These are phyloP conservation scores for Quercus lobata DNA, from an alignment of 331 rosid species.

Conservation along the genomic window DNA sequence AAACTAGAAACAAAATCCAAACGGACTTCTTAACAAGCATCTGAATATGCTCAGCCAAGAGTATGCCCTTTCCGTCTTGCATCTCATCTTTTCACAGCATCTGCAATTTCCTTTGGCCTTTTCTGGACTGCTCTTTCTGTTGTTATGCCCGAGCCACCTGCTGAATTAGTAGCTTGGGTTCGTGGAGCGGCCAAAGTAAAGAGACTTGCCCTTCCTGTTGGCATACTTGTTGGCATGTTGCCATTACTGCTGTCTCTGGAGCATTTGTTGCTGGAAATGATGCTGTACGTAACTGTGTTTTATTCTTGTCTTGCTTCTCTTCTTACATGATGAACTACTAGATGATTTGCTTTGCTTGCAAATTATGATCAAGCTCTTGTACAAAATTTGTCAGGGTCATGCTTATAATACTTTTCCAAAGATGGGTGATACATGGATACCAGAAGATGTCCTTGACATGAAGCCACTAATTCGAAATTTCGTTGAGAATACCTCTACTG, in stretches of 20 bases:
- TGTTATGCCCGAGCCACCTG: conserved; percentile 89
- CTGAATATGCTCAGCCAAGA: conserved; percentile 56
- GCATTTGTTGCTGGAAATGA: conserved; percentile 96
- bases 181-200: conserved; percentile 85
- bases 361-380: conserved; percentile 13
- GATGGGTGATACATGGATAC: conserved; percentile 87
- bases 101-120: conserved; percentile 80
- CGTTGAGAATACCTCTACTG: conserved; percentile 83
- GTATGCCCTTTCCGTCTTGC: conserved; percentile 51
- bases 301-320: conserved; percentile 1
- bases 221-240: conserved; percentile 46
- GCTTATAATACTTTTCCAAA: conserved; percentile 85
- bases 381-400: conserved; percentile 57
- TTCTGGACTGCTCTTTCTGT: conserved; percentile 86
- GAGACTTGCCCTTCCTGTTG: conserved; percentile 64
- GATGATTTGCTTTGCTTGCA: not conserved
- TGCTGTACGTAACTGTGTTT: conserved; percentile 51
- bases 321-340: conserved; percentile 1
- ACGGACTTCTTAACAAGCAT: not conserved
- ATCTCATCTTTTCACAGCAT: conserved; percentile 89
- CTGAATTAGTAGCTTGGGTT: conserved; percentile 68
- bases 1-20: too few species aligned
- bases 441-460: conserved; percentile 62
- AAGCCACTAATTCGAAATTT: conserved; percentile 69
- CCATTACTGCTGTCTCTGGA: conserved; percentile 81